Percentiles rank a stretch among this genome's conserved stretches.
phyloP scores from a whole-genome alignment of 352 stramenopile genomes.

The Globisporangium emineosum region DNA sequence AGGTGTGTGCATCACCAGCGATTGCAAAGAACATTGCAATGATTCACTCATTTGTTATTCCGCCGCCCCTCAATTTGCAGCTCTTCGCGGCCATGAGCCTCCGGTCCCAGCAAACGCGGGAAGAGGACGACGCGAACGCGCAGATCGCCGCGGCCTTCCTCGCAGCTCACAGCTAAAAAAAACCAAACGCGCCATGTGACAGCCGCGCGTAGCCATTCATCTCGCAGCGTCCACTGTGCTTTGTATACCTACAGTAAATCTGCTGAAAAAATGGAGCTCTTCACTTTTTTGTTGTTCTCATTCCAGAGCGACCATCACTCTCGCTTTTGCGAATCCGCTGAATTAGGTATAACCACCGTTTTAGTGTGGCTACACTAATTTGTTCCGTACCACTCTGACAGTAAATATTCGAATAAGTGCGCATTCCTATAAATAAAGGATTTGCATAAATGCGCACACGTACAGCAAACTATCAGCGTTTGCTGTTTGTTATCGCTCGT shows the following conservation, averaged over 20 bases:
- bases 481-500: too few species aligned
- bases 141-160: slow-evolving; percentile 16
- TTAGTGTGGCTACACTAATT: not conserved
- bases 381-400: too few species aligned
- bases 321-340: not conserved
- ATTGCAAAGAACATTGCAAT: not conserved
- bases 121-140: slow-evolving; percentile 12
- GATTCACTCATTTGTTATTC: not conserved
- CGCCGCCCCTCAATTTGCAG: slow-evolving; percentile 4
- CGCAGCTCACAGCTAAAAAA: too few species aligned
- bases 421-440: not conserved
- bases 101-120: not conserved
- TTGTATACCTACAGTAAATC: not conserved
- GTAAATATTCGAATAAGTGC: not conserved
- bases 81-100: slow-evolving; percentile 4
- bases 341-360: not conserved
- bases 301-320: not conserved
- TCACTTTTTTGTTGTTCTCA: not conserved
- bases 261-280: not conserved
- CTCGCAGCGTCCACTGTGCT: not conserved
- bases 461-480: not conserved
- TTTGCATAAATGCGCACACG: not conserved
- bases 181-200: slow-evolving; percentile 8
- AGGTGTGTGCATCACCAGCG: slow-evolving; percentile 24
- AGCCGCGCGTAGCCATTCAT: slow-evolving; percentile 13